A percentile compares a stretch with the other conserved stretches of the same genome.
phyloP scores from a whole-genome alignment of 495 filamentous ascomycete species.

The Daldinia loculata region DNA sequence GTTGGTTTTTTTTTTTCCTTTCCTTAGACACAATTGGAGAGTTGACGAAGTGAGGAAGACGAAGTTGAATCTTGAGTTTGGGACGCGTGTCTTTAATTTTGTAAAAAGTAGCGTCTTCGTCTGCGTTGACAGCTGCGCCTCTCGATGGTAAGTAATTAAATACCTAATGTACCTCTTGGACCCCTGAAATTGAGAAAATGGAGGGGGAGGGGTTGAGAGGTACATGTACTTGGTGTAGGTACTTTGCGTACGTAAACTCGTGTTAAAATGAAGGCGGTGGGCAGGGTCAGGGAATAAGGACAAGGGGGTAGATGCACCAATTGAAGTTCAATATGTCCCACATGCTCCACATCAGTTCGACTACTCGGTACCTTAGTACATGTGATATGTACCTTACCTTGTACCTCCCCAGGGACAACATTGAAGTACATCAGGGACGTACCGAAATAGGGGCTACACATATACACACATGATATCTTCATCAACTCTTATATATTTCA shows the following conservation, averaged over 20 bases:
- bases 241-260: not conserved
- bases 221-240: conserved; percentile 7
- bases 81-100: not conserved
- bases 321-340: conserved; percentile 24
- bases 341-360: conserved; percentile 20
- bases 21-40: not conserved
- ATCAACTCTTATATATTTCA: no score
- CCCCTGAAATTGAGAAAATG: conserved; percentile 21
- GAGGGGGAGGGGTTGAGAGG: conserved; percentile 17
- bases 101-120: not conserved
- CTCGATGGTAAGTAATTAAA: conserved; percentile 11
- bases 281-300: conserved; percentile 8
- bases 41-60: not conserved
- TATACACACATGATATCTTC: not conserved
- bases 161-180: no score
- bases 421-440: not conserved
- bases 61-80: not conserved
- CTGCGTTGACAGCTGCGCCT: not conserved
- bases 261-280: conserved; percentile 27
- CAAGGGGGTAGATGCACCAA: conserved; percentile 30
- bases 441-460: conserved; percentile 16
- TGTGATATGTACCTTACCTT: not conserved
- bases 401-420: no score
- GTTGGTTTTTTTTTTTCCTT: not conserved
- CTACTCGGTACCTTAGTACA: not conserved